Base-by-base conservation (phyloP, 2,329 filamentous ascomycete genomes). In the Pseudogymnoascus verrucosus region DNA sequence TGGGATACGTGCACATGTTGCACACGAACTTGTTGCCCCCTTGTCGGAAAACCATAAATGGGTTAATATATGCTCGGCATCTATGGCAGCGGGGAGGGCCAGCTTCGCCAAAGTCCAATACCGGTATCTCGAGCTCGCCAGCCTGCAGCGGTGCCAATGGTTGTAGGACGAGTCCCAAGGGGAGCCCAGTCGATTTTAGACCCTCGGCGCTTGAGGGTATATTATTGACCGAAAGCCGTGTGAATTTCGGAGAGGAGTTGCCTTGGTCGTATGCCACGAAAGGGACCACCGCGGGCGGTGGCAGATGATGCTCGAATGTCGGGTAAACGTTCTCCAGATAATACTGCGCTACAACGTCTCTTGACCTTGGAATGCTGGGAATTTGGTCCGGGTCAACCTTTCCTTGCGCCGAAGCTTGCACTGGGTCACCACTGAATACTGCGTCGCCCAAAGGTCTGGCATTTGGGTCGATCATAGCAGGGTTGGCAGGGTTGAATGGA, bases 1-100 rank as follows among this genome's bases (percentile, higher is more conserved):
- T 99, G 60, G 95, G 92, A 74, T 98, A 96, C 21, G 90, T 95
- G 78, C 95, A 99, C 78, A 99, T 90, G 73, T 99, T 99, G 79
- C 95, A 99, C 62, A 96, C 91, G 74, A 96, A 96, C 74, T 96
- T 96, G 78, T 93, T 96, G 64, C 95, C 95, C 39, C 93, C 93
- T 14, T 89, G 89, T 65, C 89, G 85, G 82, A 99, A 99, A 73
- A 93, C 90, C 95, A 99, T 98, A 74, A 99, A 99, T 1, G 95
- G 95, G 73, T 99, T 99, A 78, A 99, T 96, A 77, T 99, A 99
- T 12, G 93, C 89, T 73, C 95, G 85, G 79, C 95, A 99, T 77
- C 95, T 84, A 71, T 91, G 86, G 77, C 95, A 99, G 74, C 95
- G 85, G 21, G 95, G 95, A 42, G 95, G 95, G 0, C 95, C 95